Base-by-base conservation (phyloP, 176 grass and related monocot genomes). In the Juncus effusus region DNA sequence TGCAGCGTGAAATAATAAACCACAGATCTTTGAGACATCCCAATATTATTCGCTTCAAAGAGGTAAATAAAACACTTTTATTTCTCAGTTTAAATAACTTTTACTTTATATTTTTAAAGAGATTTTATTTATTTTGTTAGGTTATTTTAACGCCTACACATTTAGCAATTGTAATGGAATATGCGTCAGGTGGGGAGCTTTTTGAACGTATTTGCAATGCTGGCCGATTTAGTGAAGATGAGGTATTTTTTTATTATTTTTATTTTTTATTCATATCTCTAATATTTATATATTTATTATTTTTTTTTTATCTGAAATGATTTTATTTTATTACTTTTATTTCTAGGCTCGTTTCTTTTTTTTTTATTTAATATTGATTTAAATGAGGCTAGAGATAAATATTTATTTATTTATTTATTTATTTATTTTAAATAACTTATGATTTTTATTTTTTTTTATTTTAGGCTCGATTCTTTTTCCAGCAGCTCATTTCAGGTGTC, bases 151-250 rank as follows among this genome's bases (percentile, higher is more conserved):
- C 93, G 36, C 93, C 93, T n/a, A 97, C 93, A 13, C 93, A 97
- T 86, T 85, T 97, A 62, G 93, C 93, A 70, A 97, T 97, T 67
- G 93, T 97, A 41, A 97, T 97, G 93, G 93, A 97, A 84, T 97
- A 97, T 80, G 88, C 88, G 19, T 97, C 93, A 81, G 82, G 88
- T 61, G 93, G 93, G 72, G 93, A 97, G 63, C 80, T 97, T 76
- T 97, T 97, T 36, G 88, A 97, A 70, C 81, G 93, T 58, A 89
- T 97, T 60, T 89, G 88, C 72, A 92, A 97, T 72, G 87, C 90
- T 69, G 82, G 90, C 9, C 88, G 88, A 65, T 97, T 97, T 51
- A 80, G 85, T 40, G 93, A 97, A 82, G 93, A 92, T 75, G 93
- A 97, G 93, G 93, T 97, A 60, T 69, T 74, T 56, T 53, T 60